phyloP scores from a whole-genome alignment of 2,329 filamentous ascomycete genomes.

The Nothopassalora personata region DNA sequence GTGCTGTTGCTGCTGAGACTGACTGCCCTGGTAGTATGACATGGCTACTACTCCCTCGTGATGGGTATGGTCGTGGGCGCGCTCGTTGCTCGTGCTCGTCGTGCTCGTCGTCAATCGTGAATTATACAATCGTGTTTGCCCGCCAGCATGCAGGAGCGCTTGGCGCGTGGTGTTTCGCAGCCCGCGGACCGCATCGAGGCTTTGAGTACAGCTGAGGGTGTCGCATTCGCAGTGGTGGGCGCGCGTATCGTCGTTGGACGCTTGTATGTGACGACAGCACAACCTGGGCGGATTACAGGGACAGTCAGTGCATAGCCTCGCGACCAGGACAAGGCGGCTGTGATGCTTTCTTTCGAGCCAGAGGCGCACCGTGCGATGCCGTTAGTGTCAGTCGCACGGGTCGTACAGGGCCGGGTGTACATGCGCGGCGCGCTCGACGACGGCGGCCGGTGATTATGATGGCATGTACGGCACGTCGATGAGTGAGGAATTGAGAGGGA shows the following conservation, averaged over 20 bases:
- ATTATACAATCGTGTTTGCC: conserved; percentile 11
- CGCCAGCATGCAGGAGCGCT: conserved; percentile 10
- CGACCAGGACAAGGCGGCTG: background rate
- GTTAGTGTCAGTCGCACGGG: too few relatives aligned
- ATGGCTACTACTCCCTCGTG: conserved; percentile 34
- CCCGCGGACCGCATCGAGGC: conserved; percentile 6
- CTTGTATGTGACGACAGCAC: background rate
- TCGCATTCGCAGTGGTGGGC: background rate
- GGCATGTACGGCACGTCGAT: too few relatives aligned
- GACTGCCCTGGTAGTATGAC: conserved; percentile 53
- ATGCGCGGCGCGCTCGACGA: background rate
- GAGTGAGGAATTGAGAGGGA: too few relatives aligned
- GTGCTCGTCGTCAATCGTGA: background rate
- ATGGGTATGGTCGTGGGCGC: background rate
- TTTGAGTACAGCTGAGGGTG: background rate
- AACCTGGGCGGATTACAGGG: background rate
- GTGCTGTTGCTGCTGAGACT: conserved; percentile 32
- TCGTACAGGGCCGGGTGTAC: too few relatives aligned
- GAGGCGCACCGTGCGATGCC: too few relatives aligned
- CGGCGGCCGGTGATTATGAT: too few relatives aligned
- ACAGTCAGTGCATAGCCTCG: background rate
- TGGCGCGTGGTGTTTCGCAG: background rate
- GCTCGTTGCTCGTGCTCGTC: background rate
- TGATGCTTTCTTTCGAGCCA: background rate
- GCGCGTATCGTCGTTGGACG: background rate